Evolutionary conservation across 768 basidiomycete genomes (phyloP).

Genomic region (Leccinum olivaceopallidum): DNA sequence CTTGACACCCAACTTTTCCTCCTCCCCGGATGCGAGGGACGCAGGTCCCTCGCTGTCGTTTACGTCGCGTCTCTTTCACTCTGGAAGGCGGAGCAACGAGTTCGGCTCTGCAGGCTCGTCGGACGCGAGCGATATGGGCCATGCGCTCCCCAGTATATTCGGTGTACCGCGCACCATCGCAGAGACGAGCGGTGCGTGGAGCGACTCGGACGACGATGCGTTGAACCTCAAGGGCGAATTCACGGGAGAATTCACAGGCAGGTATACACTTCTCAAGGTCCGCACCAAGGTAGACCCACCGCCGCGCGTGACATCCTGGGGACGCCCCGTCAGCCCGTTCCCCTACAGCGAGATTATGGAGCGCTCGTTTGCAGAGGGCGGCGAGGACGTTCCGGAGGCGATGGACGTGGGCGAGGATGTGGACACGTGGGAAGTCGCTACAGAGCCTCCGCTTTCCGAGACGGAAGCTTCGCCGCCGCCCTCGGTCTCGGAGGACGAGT

Average conservation of each 20-base stretch:
- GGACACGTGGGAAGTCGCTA: slow-evolving; percentile 23
- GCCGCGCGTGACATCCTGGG: slow-evolving; percentile 63
- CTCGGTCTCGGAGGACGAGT: slow-evolving; percentile 21
- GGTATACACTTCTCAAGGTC: slow-evolving; percentile 53
- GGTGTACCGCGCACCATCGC: slow-evolving; percentile 2
- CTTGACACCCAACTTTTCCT: slow-evolving; percentile 39
- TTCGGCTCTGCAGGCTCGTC: slow-evolving; percentile 4
- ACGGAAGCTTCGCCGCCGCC: slow-evolving; percentile 9
- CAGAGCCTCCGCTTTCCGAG: slow-evolving; percentile 22
- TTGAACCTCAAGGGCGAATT: slow-evolving; percentile 55
- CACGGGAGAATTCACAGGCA: slow-evolving; percentile 67
- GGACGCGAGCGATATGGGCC: not conserved
- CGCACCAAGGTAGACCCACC: slow-evolving; percentile 69
- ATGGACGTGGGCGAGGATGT: slow-evolving; percentile 3
- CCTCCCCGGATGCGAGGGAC: slow-evolving; percentile 21
- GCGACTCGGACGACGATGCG: slow-evolving; percentile 33
- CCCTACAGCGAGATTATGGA: slow-evolving; percentile 41
- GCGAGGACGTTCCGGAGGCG: not conserved
- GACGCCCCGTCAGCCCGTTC: slow-evolving; percentile 69
- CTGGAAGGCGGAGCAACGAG: slow-evolving; percentile 3
- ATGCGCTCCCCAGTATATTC: slow-evolving; percentile 23
- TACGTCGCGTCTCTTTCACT: slow-evolving; percentile 20
- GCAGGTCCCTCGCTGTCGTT: slow-evolving; percentile 14
- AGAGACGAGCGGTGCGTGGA: slow-evolving; percentile 20
- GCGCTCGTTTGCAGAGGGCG: slow-evolving; percentile 22